These are phyloP conservation scores for Epichloe bromicola DNA, from an alignment of 2,329 filamentous ascomycete genomes.

Conservation along the genomic window DNA sequence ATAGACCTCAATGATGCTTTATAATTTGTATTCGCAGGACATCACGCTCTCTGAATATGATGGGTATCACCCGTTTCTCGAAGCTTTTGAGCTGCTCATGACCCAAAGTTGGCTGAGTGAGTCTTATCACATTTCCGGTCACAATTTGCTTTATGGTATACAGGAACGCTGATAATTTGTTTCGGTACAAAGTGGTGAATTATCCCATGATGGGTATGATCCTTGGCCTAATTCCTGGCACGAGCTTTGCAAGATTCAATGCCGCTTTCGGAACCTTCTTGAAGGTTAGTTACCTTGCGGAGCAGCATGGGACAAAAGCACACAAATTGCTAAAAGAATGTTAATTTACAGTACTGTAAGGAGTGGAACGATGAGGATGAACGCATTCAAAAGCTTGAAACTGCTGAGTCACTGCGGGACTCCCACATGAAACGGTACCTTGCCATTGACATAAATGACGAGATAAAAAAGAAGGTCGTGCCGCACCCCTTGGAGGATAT, in stretches of 20 bases:
- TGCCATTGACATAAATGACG: background rate
- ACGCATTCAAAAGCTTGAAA: background rate
- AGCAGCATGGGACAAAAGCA: no score
- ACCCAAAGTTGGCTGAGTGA: constrained; percentile 1
- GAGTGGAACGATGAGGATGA: background rate
- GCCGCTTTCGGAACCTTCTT: background rate
- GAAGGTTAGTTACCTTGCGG: background rate
- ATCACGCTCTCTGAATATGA: background rate
- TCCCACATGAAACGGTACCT: background rate
- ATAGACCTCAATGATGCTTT: constrained; percentile 2
- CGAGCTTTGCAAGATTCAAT: background rate
- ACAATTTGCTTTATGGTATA: no score
- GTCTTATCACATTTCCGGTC: background rate
- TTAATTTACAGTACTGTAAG: background rate
- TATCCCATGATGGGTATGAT: background rate
- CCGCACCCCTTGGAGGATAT: background rate
- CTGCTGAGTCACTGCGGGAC: background rate
- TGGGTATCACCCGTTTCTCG: background rate
- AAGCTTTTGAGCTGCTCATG: constrained; percentile 1
- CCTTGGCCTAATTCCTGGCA: background rate
- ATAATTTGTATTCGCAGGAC: background rate
- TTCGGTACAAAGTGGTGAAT: background rate
- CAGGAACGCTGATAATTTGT: no score
- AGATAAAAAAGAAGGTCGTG: background rate
- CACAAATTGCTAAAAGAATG: no score